Evolutionary conservation across 129 eudicot genomes (phyloP).

Genomic region (Silybum marianum): DNA sequence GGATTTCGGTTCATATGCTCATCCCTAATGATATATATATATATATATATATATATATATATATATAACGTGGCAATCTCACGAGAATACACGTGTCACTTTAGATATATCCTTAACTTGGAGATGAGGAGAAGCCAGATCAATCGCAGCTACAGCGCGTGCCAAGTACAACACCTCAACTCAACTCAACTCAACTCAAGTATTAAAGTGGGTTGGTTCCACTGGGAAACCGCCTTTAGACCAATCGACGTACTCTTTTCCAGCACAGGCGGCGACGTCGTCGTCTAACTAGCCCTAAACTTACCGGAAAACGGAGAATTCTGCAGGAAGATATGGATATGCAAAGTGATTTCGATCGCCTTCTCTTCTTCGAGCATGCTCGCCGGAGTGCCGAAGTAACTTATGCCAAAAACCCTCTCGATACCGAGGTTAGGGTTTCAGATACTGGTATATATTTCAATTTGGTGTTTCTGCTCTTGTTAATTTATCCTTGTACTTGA

Average conservation of each 20-base stretch:
- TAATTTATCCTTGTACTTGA: background rate
- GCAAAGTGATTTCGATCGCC: conserved; percentile 76
- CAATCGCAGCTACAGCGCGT: background rate
- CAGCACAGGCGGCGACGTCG: background rate
- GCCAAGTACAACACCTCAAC: background rate
- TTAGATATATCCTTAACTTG: background rate
- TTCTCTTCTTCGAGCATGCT: conserved; percentile 86
- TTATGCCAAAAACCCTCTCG: conserved; percentile 67
- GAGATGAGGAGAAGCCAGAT: background rate
- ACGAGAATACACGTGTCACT: background rate
- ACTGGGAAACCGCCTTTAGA: background rate
- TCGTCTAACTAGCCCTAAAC: background rate
- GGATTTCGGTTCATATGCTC: too few relatives aligned
- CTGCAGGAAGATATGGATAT: conserved; percentile 45
- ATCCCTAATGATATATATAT: too few relatives aligned
- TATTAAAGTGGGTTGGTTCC: background rate
- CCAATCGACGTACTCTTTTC: background rate
- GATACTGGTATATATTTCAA: background rate
- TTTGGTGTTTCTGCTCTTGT: background rate
- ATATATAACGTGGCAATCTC: too few relatives aligned
- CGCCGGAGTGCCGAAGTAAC: conserved; percentile 74
- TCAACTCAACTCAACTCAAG: background rate
- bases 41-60: too few relatives aligned
- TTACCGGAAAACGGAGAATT: background rate
- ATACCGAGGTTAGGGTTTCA: conserved; percentile 53